A percentile compares a stretch with the other conserved stretches of the same genome.
Evolutionary conservation across 2,329 filamentous ascomycete genomes (phyloP).

Genomic region (Ophiostoma sp.): DNA sequence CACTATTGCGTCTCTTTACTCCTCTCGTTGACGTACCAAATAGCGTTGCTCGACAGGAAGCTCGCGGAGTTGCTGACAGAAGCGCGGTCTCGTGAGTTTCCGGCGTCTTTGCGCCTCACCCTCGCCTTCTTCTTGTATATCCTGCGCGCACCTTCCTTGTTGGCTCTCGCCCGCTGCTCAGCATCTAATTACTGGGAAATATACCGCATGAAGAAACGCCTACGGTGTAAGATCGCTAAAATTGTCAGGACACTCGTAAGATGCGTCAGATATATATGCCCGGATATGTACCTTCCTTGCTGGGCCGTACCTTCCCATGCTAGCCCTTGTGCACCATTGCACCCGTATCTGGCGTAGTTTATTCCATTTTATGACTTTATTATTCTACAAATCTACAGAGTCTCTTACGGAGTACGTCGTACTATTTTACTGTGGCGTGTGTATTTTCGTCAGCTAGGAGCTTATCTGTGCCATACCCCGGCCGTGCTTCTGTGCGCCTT

Average conservation of each 20-base stretch:
- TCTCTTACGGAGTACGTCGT: neutral
- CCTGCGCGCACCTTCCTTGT: conserved; percentile 2
- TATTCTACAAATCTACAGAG: no score
- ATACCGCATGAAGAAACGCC: no score
- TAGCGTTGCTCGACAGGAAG: conserved; percentile 6
- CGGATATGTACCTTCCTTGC: conserved; percentile 1
- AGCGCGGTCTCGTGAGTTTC: neutral
- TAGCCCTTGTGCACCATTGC: neutral
- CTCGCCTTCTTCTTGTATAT: neutral
- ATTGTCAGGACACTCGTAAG: no score
- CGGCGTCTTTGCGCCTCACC: neutral
- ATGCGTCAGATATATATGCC: no score
- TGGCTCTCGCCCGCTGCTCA: neutral
- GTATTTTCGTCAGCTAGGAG: neutral
- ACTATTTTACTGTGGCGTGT: neutral
- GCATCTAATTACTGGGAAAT: no score
- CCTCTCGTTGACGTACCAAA: no score
- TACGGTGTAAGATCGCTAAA: no score
- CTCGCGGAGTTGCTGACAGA: neutral
- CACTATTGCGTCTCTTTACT: no score
- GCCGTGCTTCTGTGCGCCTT: conserved; percentile 3
- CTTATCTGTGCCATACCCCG: conserved; percentile 6
- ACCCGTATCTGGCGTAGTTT: neutral
- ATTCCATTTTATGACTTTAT: neutral
- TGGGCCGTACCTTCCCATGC: neutral